Base-by-base conservation (phyloP, 1,284 basidiomycete genomes). In the Melanopsichium pennsylvanicum region DNA sequence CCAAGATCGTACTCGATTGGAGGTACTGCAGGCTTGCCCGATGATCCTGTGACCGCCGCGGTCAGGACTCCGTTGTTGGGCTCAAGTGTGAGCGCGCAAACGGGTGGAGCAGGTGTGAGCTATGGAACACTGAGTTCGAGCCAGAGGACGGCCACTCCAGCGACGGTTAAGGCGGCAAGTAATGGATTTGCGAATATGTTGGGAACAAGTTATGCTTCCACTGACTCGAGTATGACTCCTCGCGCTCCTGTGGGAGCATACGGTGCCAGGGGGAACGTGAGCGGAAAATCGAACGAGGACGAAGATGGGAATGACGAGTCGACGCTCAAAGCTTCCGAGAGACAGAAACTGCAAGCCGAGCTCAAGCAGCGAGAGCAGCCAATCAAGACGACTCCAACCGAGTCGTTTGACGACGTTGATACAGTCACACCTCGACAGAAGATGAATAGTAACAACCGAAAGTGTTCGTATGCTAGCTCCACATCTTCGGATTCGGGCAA, bases 121-220 rank as follows among this genome's bases (percentile, higher is more conserved):
- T 76, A 78, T 33, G 76, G 73, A 13, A 51, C 72, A 19, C 63
- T 78, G 23, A 73, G 72, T 41, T 67, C 68, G 26, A 73, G 71
- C 15, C 68, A 75, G 40, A 62, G 64, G 27, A 75, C 73, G 3
- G 61, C 72, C 9, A 75, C 70, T 5, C 71, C 70, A 16, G 61
- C 63, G 4, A 72, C 43, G n/a, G 59, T 72, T 18, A 54, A 61
- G 10, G 55, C 55, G 29, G 63, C 54, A 15, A 60, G 48, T 22
- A 50, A 46, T 7, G 27, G 51, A 32, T 44, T 45, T 16, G 39
- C 46, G 1, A 32, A 29, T 3, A 27, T 62, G 46, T 29, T 59
- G 3, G 51, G 59, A 13, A 55, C 60, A 2, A 59, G 60, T 25
- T 56, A 63, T 36, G 60, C 51, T 11, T 70, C 67, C 36, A 70